These are phyloP conservation scores for Acidomyces sp. DNA, from an alignment of 495 filamentous ascomycete genomes.

Conservation along the genomic window DNA sequence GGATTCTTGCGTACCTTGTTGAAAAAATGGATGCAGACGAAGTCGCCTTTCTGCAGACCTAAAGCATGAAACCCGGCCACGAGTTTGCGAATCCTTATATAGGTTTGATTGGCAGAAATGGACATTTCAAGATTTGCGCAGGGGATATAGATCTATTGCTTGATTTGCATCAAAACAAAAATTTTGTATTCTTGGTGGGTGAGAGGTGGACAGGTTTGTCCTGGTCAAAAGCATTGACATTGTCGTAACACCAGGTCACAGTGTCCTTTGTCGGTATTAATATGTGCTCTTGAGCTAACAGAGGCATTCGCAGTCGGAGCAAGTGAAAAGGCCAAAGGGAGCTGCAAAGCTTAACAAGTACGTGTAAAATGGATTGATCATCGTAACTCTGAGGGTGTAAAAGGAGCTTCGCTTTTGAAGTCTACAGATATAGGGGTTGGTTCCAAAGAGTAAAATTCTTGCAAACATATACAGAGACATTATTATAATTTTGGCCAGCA, in stretches of 20 bases:
- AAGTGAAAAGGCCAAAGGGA: background rate
- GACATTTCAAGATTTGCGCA: slow-evolving; percentile 9
- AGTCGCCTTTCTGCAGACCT: slow-evolving; percentile 22
- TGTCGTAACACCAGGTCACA: slow-evolving; percentile 22
- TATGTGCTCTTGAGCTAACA: slow-evolving; percentile 10
- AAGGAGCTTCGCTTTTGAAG: too few species aligned
- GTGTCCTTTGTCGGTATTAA: slow-evolving; percentile 21
- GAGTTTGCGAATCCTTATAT: slow-evolving; percentile 19
- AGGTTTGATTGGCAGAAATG: slow-evolving; percentile 16
- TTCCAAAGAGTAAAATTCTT: too few species aligned
- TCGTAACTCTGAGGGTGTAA: too few species aligned
- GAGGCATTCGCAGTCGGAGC: slow-evolving; percentile 6
- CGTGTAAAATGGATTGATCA: too few species aligned
- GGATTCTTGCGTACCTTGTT: slow-evolving; percentile 27
- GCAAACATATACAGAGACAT: too few species aligned
- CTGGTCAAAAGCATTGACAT: slow-evolving; percentile 15
- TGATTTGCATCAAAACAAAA: background rate
- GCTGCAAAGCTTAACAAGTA: too few species aligned
- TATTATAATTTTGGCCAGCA: too few species aligned
- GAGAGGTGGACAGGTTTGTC: slow-evolving; percentile 18
- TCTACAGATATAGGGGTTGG: too few species aligned
- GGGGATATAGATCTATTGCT: slow-evolving; percentile 19
- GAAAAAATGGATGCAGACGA: slow-evolving; percentile 23
- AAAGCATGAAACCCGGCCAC: slow-evolving; percentile 22
- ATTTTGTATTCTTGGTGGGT: background rate